Conservation (phyloP, 306 rosid genomes). For the Corylus avellana region DNA sequence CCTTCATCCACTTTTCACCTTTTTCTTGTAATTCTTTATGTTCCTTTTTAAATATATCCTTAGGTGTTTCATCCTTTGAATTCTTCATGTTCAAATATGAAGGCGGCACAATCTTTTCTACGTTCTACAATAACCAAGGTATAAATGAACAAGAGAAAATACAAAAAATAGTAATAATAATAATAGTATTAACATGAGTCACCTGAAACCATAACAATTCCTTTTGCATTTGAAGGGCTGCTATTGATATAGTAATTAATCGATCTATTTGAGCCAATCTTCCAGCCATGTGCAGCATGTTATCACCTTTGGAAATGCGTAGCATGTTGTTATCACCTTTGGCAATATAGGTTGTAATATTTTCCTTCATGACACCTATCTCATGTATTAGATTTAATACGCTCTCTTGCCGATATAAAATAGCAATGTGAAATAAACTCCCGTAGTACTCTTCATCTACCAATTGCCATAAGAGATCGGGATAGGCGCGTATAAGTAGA, state of each 20-base stretch:
- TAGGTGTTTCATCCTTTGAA: neutral
- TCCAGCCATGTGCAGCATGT: slow-evolving; percentile 29
- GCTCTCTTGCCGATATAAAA: slow-evolving; percentile 14
- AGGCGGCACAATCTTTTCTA: slow-evolving; percentile 7
- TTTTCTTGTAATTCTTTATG: neutral
- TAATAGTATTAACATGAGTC: no score
- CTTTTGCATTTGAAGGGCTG: slow-evolving; percentile 29
- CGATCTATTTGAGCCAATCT: slow-evolving; percentile 6
- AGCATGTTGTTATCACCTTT: neutral
- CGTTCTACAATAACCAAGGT: neutral
- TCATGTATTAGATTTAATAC: slow-evolving; percentile 21
- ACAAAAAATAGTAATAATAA: no score
- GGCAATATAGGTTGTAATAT: neutral
- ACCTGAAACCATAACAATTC: slow-evolving; percentile 34
- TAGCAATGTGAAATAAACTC: slow-evolving; percentile 28
- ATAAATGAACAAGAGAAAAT: no score
- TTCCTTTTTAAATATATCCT: neutral
- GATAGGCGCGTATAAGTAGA: slow-evolving; percentile 10
- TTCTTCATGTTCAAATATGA: neutral
- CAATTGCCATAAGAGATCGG: slow-evolving; percentile 27
- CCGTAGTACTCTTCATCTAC: neutral
- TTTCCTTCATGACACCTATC: slow-evolving; percentile 12
- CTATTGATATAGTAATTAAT: slow-evolving; percentile 2
- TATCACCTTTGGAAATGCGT: no score
- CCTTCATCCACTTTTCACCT: slow-evolving; percentile 5